A percentile compares a stretch with the other conserved stretches of the same genome.
Conservation (phyloP, 2,329 filamentous ascomycete species). For the Fusarium sp. region DNA sequence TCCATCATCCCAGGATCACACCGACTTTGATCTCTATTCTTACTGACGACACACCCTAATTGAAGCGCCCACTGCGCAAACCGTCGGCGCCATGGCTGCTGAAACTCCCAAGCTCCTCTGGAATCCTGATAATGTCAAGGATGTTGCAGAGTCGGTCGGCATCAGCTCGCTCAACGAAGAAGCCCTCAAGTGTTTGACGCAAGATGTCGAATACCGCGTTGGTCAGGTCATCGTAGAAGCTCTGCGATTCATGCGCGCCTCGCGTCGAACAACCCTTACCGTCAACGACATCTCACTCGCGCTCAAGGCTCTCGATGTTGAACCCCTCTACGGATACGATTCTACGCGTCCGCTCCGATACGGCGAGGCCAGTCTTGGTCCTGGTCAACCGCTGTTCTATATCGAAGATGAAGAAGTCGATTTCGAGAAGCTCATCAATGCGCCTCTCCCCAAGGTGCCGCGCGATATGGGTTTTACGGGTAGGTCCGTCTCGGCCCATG, state of each 20-base stretch:
- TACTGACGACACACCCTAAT: background rate
- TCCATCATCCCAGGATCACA: background rate
- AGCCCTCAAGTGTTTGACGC: constrained; percentile 84
- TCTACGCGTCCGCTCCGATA: constrained; percentile 89
- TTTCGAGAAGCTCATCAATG: constrained; percentile 98
- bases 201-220: constrained; percentile 95
- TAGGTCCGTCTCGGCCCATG: constrained; percentile 52
- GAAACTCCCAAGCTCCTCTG: constrained; percentile 74
- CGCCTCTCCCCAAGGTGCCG: constrained; percentile 92
- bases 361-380: constrained; percentile 92
- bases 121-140: constrained; percentile 95
- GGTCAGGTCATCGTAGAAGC: constrained; percentile 94
- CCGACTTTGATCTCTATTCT: background rate
- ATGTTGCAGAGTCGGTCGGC: constrained; percentile 96
- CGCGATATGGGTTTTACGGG: constrained; percentile 92
- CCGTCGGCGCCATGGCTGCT: constrained; percentile 49
- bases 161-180: constrained; percentile 85
- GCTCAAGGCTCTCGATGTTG: constrained; percentile 86
- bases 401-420: constrained; percentile 98
- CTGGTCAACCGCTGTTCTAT: constrained; percentile 94
- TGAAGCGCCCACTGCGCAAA: background rate
- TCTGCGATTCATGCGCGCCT: constrained; percentile 94
- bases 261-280: constrained; percentile 84
- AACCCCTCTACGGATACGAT: constrained; percentile 96
- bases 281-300: constrained; percentile 92